Conservation (phyloP, 2,329 filamentous ascomycete genomes). For the Beauveria asiatica region DNA sequence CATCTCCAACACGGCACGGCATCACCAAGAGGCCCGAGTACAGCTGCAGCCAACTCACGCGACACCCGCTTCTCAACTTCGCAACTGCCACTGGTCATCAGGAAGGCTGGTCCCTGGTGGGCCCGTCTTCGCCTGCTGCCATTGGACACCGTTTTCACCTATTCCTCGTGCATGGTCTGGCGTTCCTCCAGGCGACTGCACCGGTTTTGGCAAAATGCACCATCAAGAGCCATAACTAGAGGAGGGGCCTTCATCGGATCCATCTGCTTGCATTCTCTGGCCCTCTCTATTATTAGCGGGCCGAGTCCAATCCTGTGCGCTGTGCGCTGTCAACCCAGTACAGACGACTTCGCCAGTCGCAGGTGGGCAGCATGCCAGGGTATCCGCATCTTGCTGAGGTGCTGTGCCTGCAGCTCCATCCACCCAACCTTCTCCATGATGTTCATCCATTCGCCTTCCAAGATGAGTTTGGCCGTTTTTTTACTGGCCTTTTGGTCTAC, state of each 20-base stretch:
- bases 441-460: background rate
- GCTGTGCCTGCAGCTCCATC: background rate
- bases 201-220: background rate
- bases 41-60: no score
- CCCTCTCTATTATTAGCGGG: background rate
- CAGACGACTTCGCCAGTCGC: background rate
- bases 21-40: background rate
- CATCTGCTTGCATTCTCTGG: background rate
- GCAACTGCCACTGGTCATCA: background rate
- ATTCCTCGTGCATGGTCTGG: background rate
- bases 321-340: background rate
- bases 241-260: background rate
- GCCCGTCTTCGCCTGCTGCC: background rate
- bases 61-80: background rate
- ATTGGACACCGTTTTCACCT: slow-evolving; percentile 13
- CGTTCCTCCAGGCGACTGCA: background rate
- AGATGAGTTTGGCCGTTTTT: background rate
- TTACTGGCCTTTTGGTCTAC: background rate
- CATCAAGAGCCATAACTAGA: background rate
- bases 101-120: background rate
- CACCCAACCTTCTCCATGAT: background rate
- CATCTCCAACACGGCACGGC: background rate
- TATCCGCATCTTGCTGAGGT: background rate
- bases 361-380: background rate
- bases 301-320: background rate